Evolutionary conservation across 2,329 filamentous ascomycete genomes (phyloP).

Genomic region (Verticillium albo-atrum): DNA sequence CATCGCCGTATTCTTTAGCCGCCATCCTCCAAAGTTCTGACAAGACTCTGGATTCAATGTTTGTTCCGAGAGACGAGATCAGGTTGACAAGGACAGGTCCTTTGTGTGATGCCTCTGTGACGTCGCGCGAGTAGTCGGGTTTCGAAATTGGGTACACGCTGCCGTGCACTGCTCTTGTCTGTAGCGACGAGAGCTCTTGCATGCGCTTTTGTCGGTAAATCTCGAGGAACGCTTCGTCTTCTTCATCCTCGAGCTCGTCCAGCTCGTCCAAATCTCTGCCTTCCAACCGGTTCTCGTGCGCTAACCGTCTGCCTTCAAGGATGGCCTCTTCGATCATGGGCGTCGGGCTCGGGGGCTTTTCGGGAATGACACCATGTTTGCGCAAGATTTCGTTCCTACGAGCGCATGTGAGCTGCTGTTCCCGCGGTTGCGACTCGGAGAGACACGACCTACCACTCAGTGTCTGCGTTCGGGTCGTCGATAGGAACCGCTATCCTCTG

Average conservation of each 20-base stretch:
- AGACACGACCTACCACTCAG: slow-evolving; percentile 72
- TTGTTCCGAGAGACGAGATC: slow-evolving; percentile 71
- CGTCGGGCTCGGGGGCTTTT: slow-evolving; percentile 92
- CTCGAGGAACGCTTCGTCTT: slow-evolving; percentile 89
- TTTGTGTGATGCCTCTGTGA: slow-evolving; percentile 82
- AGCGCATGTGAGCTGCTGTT: not conserved
- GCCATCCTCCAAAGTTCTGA: slow-evolving; percentile 82
- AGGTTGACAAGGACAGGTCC: slow-evolving; percentile 72
- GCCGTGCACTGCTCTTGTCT: slow-evolving; percentile 76
- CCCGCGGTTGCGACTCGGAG: slow-evolving; percentile 2
- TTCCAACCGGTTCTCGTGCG: slow-evolving; percentile 88
- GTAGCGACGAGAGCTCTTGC: slow-evolving; percentile 71
- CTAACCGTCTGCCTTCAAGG: slow-evolving; percentile 73
- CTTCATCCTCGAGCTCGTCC: slow-evolving; percentile 88
- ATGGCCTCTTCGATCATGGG: slow-evolving; percentile 95
- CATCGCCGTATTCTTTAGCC: slow-evolving; percentile 79
- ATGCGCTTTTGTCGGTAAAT: slow-evolving; percentile 84
- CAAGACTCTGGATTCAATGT: slow-evolving; percentile 79
- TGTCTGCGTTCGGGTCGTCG: slow-evolving; percentile 93
- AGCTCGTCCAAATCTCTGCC: slow-evolving; percentile 94
- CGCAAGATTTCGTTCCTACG: slow-evolving; percentile 95
- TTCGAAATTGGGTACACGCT: slow-evolving; percentile 92
- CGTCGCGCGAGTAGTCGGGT: slow-evolving; percentile 84
- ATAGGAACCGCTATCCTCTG: slow-evolving; percentile 76
- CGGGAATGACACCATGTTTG: slow-evolving; percentile 95